Percentiles rank a stretch among this genome's conserved stretches.
Evolutionary conservation across 192 early-diverging fungal species (phyloP).

Genomic region (Chytriomyces sp.): DNA sequence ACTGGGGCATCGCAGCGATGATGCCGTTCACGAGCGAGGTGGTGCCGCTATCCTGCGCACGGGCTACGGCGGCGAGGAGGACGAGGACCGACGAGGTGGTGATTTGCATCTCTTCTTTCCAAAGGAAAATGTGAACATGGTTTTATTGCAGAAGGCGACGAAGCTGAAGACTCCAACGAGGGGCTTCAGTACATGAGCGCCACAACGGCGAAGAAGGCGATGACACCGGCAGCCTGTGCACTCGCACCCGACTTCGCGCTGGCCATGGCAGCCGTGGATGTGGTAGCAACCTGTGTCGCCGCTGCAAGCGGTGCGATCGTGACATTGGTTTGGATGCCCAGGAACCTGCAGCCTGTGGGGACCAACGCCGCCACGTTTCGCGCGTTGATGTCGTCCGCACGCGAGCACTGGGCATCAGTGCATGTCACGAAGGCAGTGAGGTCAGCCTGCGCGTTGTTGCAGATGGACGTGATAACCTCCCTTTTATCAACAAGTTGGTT

Average conservation of each 20-base stretch:
- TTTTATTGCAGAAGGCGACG: neutral
- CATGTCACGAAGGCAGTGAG: conserved; percentile 5
- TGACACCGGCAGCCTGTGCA: neutral
- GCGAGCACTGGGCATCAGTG: neutral
- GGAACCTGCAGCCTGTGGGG: neutral
- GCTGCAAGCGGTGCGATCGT: neutral
- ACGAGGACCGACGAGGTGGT: neutral
- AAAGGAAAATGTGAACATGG: neutral
- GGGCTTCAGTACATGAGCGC: neutral
- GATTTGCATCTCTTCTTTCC: no score
- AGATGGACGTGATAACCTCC: neutral
- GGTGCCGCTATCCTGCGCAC: neutral
- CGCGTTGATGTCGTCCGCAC: neutral
- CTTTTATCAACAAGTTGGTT: neutral
- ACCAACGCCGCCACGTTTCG: neutral
- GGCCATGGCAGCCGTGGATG: neutral
- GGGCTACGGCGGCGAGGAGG: neutral
- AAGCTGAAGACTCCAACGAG: neutral
- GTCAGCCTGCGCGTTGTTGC: conserved; percentile 13
- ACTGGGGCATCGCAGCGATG: neutral
- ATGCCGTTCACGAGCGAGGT: neutral
- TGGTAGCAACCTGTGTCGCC: neutral
- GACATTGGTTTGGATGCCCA: conserved; percentile 1
- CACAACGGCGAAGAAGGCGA: no score
- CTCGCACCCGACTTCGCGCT: neutral